Conservation (phyloP, 331 rosid genomes). For the Erythrophleum ivorense region DNA sequence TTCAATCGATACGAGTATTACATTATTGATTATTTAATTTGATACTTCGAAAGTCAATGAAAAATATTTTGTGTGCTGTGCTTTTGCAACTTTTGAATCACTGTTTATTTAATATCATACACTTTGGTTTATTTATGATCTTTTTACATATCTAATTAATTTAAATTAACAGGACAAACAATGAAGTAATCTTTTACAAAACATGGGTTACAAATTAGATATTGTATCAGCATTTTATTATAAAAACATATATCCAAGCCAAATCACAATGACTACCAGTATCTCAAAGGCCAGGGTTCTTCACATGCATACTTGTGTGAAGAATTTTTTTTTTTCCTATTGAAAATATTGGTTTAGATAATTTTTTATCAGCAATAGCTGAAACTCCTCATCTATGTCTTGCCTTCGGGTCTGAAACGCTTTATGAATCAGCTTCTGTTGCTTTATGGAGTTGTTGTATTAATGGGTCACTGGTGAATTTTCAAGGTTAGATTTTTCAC, state of each 20-base stretch:
- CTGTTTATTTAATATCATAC: no score
- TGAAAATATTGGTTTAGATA: constrained; percentile 8
- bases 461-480: constrained; percentile 38
- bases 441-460: constrained; percentile 26
- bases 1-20: no score
- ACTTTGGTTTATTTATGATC: no score
- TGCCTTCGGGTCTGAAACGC: constrained; percentile 48
- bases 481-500: constrained; percentile 60
- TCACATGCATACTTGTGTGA: constrained; percentile 22
- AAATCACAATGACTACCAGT: constrained; percentile 36
- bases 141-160: no score
- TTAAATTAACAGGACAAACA: no score
- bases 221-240: no score
- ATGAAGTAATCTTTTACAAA: no score
- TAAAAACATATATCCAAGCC: no score
- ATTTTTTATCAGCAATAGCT: constrained; percentile 1
- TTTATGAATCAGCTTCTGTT: constrained; percentile 33
- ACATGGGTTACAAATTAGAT: constrained; percentile 27
- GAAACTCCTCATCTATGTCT: constrained; percentile 16
- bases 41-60: no score
- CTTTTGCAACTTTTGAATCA: no score
- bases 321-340: constrained; percentile 8
- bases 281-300: constrained; percentile 45
- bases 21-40: no score
- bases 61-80: no score